Percentiles rank a stretch among this genome's conserved stretches.
phyloP scores from a whole-genome alignment of 352 stramenopile species.

The Blastocystis hominis region DNA sequence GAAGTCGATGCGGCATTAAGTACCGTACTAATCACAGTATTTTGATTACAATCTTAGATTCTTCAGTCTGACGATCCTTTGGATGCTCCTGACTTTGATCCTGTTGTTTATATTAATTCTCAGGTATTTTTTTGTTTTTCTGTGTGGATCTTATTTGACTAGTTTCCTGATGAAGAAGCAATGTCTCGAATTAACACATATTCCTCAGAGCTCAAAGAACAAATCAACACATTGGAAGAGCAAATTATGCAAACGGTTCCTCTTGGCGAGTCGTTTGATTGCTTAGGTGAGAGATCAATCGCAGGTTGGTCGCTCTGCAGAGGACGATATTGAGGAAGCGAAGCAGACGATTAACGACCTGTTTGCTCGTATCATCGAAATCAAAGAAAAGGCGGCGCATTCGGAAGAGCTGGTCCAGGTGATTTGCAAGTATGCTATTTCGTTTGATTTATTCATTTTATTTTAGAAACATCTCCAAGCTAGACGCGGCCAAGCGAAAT shows the following conservation, averaged over 20 bases:
- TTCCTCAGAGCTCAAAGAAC: background rate
- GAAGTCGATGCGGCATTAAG: background rate
- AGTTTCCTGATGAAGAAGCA: conserved; percentile 51
- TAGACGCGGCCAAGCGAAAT: conserved; percentile 35
- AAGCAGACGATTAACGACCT: conserved; percentile 43
- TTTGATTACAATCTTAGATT: background rate
- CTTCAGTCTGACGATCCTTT: conserved; percentile 17
- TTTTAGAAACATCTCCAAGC: conserved; percentile 48
- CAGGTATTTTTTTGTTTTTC: background rate
- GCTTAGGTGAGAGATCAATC: conserved; percentile 30
- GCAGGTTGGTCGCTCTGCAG: background rate
- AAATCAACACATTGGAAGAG: background rate
- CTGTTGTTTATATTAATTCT: conserved; percentile 38
- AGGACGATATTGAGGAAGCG: conserved; percentile 8
- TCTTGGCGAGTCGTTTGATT: background rate
- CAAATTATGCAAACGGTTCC: conserved; percentile 33
- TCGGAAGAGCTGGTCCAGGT: conserved; percentile 48
- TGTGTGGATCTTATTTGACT: background rate
- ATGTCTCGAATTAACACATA: conserved; percentile 33
- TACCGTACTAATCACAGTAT: background rate
- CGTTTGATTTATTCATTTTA: background rate
- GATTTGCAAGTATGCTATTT: conserved; percentile 25
- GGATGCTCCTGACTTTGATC: conserved; percentile 49
- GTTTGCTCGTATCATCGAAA: conserved; percentile 38
- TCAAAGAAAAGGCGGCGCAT: conserved; percentile 43